Percentiles rank a stretch among this genome's conserved stretches.
phyloP scores from a whole-genome alignment of 352 stramenopile genomes.

The Plasmopara halstedii region DNA sequence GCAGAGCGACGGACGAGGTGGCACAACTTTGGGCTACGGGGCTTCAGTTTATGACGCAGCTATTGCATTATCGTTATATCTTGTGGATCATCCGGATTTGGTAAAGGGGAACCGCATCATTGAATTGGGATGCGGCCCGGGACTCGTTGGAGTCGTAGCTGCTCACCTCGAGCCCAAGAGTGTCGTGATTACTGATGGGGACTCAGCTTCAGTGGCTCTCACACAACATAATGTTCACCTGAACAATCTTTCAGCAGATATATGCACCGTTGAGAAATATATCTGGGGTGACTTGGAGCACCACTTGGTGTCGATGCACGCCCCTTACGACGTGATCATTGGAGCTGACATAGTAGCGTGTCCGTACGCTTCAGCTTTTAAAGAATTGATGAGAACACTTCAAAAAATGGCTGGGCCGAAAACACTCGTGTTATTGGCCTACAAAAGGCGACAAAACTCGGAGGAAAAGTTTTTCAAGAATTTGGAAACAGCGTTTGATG shows the following conservation, averaged over 20 bases:
- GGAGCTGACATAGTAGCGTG: conserved; percentile 80
- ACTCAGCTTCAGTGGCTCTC: conserved; percentile 56
- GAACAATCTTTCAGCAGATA: conserved; percentile 10
- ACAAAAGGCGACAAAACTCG: conserved; percentile 65
- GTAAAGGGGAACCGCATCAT: conserved; percentile 52
- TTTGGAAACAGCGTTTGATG: conserved; percentile 42
- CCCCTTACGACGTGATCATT: conserved; percentile 61
- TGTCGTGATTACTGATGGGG: conserved; percentile 67
- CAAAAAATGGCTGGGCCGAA: conserved; percentile 24
- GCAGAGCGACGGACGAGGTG: conserved; percentile 66
- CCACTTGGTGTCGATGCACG: conserved; percentile 6
- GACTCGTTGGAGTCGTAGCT: conserved; percentile 65
- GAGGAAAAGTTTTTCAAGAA: conserved; percentile 58
- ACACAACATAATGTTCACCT: conserved; percentile 44
- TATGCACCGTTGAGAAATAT: conserved; percentile 36
- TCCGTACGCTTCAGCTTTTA: conserved; percentile 65
- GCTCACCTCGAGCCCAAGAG: conserved; percentile 33
- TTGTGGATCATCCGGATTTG: conserved; percentile 43
- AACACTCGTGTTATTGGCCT: conserved; percentile 60
- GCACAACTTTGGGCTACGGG: conserved; percentile 66
- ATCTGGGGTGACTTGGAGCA: conserved; percentile 50
- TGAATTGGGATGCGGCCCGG: conserved; percentile 66
- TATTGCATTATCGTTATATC: conserved; percentile 69
- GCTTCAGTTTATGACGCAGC: conserved; percentile 78
- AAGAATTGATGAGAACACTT: conserved; percentile 50